Percentiles rank a stretch among this genome's conserved stretches.
Evolutionary conservation across 495 filamentous ascomycete genomes (phyloP).

Genomic region (Trichoderma virens): DNA sequence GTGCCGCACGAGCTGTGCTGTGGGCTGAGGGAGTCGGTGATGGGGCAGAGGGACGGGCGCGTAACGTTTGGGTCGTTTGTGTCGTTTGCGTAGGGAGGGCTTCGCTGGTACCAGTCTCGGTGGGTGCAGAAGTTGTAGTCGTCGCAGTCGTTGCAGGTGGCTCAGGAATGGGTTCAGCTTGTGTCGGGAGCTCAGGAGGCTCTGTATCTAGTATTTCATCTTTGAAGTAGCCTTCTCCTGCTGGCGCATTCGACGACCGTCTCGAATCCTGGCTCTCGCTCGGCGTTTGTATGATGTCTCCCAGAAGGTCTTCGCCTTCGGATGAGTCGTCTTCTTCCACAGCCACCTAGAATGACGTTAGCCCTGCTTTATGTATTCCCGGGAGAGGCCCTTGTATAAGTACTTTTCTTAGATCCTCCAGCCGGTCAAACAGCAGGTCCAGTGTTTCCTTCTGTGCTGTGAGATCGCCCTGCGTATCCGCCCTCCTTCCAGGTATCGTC

Average conservation of each 20-base stretch:
- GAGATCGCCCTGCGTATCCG: slow-evolving; percentile 61
- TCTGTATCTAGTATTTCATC: slow-evolving; percentile 9
- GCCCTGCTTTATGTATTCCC: neutral
- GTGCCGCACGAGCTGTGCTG: slow-evolving; percentile 25
- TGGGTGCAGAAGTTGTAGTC: slow-evolving; percentile 10
- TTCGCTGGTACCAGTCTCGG: slow-evolving; percentile 11
- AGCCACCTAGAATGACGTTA: neutral
- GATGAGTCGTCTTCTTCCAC: slow-evolving; percentile 31
- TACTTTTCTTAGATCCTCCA: slow-evolving; percentile 56
- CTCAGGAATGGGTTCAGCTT: slow-evolving; percentile 8
- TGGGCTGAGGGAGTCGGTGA: slow-evolving; percentile 14
- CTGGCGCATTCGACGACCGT: slow-evolving; percentile 20
- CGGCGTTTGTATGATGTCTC: slow-evolving; percentile 37
- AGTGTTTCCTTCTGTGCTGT: slow-evolving; percentile 53
- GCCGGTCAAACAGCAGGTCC: slow-evolving; percentile 50
- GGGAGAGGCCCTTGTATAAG: slow-evolving; percentile 23
- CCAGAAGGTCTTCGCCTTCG: slow-evolving; percentile 44
- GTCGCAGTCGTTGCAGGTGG: slow-evolving; percentile 9
- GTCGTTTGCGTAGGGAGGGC: slow-evolving; percentile 19
- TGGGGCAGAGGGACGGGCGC: slow-evolving; percentile 18
- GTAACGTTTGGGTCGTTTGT: slow-evolving; percentile 21
- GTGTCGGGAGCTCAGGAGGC: slow-evolving; percentile 12
- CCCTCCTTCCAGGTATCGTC: slow-evolving; percentile 54
- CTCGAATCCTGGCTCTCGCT: slow-evolving; percentile 39
- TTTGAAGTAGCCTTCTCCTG: slow-evolving; percentile 14